These are phyloP conservation scores for Nadsonia starkeyi-henricii DNA, from an alignment of 1,139 yeast genomes.

Conservation along the genomic window DNA sequence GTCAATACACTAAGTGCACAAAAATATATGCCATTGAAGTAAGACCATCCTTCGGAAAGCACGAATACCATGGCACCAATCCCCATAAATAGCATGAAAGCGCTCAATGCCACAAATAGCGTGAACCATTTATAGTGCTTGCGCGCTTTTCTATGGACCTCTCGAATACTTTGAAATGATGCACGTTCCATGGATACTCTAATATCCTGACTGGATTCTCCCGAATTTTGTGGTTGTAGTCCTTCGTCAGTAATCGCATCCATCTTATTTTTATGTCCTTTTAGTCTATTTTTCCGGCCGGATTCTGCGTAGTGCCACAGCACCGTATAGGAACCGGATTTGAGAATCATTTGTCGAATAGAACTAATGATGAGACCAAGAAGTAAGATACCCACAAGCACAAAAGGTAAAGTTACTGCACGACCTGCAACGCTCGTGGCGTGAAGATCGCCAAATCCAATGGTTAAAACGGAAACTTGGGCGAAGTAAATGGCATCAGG, in stretches of 20 bases:
- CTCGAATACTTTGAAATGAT: constrained; percentile 41
- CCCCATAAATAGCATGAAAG: constrained; percentile 51
- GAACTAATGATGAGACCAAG: constrained; percentile 62
- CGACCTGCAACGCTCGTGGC: constrained; percentile 41
- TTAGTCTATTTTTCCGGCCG: constrained; percentile 7
- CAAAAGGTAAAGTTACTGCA: constrained; percentile 45
- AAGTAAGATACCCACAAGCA: constrained; percentile 53
- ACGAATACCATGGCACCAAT: constrained; percentile 54
- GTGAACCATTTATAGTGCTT: constrained; percentile 22
- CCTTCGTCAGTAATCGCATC: constrained; percentile 3
- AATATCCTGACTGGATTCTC: no score
- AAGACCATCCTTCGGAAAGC: constrained; percentile 51
- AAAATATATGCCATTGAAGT: constrained; percentile 56
- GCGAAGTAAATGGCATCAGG: constrained; percentile 60
- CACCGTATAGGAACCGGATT: constrained; percentile 43
- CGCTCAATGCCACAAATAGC: constrained; percentile 28
- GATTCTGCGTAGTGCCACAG: constrained; percentile 15
- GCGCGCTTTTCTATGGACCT: constrained; percentile 30
- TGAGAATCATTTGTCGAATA: constrained; percentile 48
- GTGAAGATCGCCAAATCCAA: constrained; percentile 64
- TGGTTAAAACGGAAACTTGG: constrained; percentile 56
- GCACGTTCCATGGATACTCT: constrained; percentile 26
- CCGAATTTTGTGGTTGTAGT: constrained; percentile 1
- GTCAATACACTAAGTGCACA: constrained; percentile 63
- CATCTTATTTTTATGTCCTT: constrained; percentile 7